These are phyloP conservation scores for Leishmania tarentolae DNA, from an alignment of 208 protist species.

Conservation along the genomic window DNA sequence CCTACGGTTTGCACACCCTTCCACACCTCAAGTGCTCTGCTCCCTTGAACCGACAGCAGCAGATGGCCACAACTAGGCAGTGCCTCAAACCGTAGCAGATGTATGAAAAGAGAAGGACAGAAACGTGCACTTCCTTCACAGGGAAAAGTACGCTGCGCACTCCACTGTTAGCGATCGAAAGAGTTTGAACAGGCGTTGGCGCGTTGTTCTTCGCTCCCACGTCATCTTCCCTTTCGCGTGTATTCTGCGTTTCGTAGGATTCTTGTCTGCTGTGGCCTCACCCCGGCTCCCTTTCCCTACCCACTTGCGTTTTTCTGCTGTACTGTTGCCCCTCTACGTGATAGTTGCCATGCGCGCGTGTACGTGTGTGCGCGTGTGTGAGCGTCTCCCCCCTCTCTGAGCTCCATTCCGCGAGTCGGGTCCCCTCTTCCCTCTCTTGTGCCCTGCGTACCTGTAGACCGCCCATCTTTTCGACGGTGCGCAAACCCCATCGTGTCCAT, in stretches of 20 bases:
- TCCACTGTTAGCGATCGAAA: background rate
- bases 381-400: background rate
- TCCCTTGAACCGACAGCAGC: background rate
- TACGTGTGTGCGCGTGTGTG: conserved; percentile 4
- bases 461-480: background rate
- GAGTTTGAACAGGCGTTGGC: background rate
- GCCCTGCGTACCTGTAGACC: background rate
- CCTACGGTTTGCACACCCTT: background rate
- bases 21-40: background rate
- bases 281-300: background rate
- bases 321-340: background rate
- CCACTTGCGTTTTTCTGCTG: background rate
- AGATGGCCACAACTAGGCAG: background rate
- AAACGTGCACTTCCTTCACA: background rate
- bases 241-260: background rate
- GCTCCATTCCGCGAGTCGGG: background rate
- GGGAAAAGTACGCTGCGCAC: background rate
- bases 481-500: background rate
- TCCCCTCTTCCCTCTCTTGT: background rate
- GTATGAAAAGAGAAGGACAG: background rate
- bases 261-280: background rate
- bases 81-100: background rate
- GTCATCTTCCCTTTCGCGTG: background rate
- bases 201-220: background rate
- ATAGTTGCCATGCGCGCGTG: background rate